Percentiles rank a stretch among this genome's conserved stretches.
phyloP scores from a whole-genome alignment of 805 yeast species.

The Lachancea lanzarotensis region DNA sequence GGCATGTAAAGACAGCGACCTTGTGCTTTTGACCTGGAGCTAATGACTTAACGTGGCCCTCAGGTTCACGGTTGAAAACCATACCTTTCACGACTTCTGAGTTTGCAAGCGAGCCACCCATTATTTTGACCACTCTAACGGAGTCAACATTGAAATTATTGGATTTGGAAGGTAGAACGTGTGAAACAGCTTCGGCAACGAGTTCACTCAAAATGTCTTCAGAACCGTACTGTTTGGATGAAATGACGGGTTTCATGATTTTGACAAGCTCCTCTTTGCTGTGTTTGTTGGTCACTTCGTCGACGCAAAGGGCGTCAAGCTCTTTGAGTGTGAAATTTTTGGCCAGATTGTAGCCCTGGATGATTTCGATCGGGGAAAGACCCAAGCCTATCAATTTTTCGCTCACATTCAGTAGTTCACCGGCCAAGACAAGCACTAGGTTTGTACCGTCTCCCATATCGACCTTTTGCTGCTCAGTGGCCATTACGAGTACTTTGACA shows the following conservation, averaged over 20 bases:
- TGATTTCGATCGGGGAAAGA: constrained; percentile 83
- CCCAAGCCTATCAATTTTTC: constrained; percentile 83
- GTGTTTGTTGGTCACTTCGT: constrained; percentile 42
- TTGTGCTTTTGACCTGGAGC: constrained; percentile 48
- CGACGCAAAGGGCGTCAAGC: constrained; percentile 59
- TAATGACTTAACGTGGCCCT: constrained; percentile 71
- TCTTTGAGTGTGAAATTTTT: constrained; percentile 62
- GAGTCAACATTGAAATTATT: constrained; percentile 79
- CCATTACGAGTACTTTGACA: constrained; percentile 91
- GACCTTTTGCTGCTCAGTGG: constrained; percentile 91
- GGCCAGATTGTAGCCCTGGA: constrained; percentile 91
- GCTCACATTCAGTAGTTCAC: constrained; percentile 80
- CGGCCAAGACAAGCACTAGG: constrained; percentile 85
- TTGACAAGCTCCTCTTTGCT: constrained; percentile 54
- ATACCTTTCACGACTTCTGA: constrained; percentile 89
- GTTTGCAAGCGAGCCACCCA: constrained; percentile 76
- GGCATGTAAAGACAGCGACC: constrained; percentile 90
- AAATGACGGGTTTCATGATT: constrained; percentile 77
- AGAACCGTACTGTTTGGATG: constrained; percentile 88
- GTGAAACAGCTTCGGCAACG: constrained; percentile 77
- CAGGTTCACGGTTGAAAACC: constrained; percentile 98
- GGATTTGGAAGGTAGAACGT: constrained; percentile 54
- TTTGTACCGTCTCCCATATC: constrained; percentile 98
- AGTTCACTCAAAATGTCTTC: constrained; percentile 72
- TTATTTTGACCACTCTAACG: constrained; percentile 89